phyloP scores from a whole-genome alignment of 176 grass and related monocot genomes.

The Lolium perenne region DNA sequence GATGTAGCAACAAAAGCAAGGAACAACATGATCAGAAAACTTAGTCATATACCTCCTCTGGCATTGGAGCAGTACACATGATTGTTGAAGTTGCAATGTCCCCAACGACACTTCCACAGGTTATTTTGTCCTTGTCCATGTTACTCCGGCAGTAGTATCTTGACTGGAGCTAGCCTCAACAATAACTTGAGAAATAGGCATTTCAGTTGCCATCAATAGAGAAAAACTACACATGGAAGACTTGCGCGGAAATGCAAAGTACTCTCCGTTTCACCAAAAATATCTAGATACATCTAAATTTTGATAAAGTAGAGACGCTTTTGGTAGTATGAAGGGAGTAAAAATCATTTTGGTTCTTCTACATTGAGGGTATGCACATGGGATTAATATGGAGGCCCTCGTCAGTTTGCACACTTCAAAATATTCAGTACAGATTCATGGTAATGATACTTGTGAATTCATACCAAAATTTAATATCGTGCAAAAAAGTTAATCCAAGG shows the following conservation, averaged over 20 bases:
- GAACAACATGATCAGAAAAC: conserved; percentile 10
- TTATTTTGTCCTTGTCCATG: conserved; percentile 91
- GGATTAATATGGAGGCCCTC: neutral
- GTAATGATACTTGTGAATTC: neutral
- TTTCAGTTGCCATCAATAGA: conserved; percentile 26
- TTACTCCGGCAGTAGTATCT: conserved; percentile 92
- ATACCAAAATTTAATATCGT: neutral
- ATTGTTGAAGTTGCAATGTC: conserved; percentile 96
- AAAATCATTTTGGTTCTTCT: neutral
- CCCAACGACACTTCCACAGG: conserved; percentile 80
- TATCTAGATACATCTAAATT: no score
- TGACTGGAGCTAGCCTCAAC: conserved; percentile 86
- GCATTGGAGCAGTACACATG: conserved; percentile 77
- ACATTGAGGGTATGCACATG: neutral
- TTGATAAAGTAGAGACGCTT: no score
- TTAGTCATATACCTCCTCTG: conserved; percentile 65
- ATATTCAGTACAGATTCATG: neutral
- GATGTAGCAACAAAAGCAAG: conserved; percentile 11
- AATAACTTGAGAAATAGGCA: conserved; percentile 56
- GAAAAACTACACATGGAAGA: neutral
- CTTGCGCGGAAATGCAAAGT: neutral
- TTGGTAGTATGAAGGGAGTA: neutral
- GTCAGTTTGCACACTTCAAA: neutral
- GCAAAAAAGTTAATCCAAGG: neutral
- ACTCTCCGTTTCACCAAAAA: no score